Evolutionary conservation across 495 filamentous ascomycete genomes (phyloP), one percentile per base, ranked within the genome.

Genomic region (Arthonia radiata): DNA sequence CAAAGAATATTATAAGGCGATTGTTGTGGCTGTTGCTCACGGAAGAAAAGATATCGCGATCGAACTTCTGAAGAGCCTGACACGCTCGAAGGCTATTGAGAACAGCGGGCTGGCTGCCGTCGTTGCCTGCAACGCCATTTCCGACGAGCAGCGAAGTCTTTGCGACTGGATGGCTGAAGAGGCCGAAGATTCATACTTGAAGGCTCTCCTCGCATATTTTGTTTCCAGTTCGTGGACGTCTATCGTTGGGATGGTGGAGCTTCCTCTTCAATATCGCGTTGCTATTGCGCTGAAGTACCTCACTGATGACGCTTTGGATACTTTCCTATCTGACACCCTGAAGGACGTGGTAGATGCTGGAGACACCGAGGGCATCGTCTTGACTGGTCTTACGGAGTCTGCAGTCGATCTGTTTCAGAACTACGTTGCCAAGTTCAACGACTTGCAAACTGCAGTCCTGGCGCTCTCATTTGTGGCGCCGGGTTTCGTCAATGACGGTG

Each of bases 141-240:
- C 42, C 24, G 41, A 47, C 16, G 49, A 43, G 22, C 52, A 53
- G 32, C 40, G 42, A n/a, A 34, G 47, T 13, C 38, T 56, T 37
- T 54, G 52, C 27, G 47, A 54, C 0, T 66, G 67, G 34, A 70
- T 78, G 41, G 60, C 61, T 15, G 61, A 62, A 23, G 62, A 71
- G 31, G 55, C 71, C 8, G 57, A 59, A 0, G 86, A 97, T 37
- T 78, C 81, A 0, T 93, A 91, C 40, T 62, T 86, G 6, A 68
- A 81, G 27, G 81, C 82, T 0, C 72, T 97, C 29, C 73, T 91
- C n/a, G 70, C 77, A n/a, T 68, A 80, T 28, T 79, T 93, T 27
- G 70, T 76, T 26, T 80, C 73, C 13, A 79, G 79, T 5, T 64
- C 89, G 42, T 94, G 86, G 86, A 53, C 64, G 15, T 64, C 64